Evolutionary conservation across 306 rosid genomes (phyloP).

Genomic region (Quercus wislizeni): DNA sequence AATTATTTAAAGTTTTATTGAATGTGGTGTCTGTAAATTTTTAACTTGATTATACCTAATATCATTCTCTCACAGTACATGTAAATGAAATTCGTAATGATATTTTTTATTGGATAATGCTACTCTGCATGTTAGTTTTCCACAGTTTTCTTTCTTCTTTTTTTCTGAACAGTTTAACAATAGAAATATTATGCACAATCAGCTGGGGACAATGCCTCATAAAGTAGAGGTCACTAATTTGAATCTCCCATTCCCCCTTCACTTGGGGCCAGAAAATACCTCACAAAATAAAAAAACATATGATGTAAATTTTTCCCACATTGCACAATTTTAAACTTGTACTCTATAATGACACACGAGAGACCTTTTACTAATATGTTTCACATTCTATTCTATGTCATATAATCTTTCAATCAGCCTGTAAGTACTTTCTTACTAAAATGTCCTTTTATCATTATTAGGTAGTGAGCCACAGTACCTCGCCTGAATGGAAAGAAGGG

Average conservation of each 20-base stretch:
- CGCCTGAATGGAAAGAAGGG: conserved; percentile 99
- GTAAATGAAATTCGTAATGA: neutral
- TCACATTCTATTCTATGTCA: conserved; percentile 5
- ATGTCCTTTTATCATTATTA: conserved; percentile 20
- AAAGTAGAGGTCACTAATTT: too few relatives aligned
- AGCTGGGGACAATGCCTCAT: too few relatives aligned
- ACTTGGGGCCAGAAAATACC: too few relatives aligned
- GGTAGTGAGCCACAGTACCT: conserved; percentile 84
- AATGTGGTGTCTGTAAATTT: neutral
- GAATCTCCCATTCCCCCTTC: too few relatives aligned
- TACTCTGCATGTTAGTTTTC: neutral
- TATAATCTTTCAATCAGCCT: conserved; percentile 2
- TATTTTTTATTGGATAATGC: neutral
- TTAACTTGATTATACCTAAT: neutral
- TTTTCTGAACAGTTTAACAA: neutral
- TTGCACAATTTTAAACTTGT: neutral
- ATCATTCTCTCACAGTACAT: neutral
- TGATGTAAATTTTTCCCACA: neutral
- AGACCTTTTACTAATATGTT: neutral
- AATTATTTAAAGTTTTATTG: neutral
- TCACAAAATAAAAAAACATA: too few relatives aligned
- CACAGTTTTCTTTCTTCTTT: neutral
- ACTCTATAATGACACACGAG: neutral
- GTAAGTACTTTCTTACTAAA: neutral
- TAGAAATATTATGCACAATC: neutral